A percentile compares a stretch with the other conserved stretches of the same genome.
phyloP scores from a whole-genome alignment of 2,329 filamentous ascomycete genomes.

The Penicillium occitanis region DNA sequence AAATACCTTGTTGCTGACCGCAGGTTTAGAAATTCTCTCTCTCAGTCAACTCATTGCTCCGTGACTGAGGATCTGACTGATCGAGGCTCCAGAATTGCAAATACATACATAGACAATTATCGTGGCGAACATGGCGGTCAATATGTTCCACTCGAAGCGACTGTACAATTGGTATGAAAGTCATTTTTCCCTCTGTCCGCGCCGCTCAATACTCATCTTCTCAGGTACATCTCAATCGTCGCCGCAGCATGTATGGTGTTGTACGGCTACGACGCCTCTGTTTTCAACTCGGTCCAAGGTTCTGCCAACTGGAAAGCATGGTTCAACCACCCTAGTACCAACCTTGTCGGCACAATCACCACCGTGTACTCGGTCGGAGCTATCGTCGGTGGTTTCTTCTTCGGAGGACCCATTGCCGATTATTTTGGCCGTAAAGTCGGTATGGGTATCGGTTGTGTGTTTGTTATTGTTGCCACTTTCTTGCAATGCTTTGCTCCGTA shows the following conservation, averaged over 20 bases:
- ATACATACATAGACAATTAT: not conserved
- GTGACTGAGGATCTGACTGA: not conserved
- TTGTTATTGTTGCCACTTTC: slow-evolving; percentile 67
- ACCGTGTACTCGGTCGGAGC: slow-evolving; percentile 70
- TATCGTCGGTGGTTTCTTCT: slow-evolving; percentile 68
- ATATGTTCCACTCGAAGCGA: slow-evolving; percentile 11
- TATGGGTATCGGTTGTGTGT: slow-evolving; percentile 63
- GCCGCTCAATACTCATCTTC: not conserved
- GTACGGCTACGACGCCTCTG: slow-evolving; percentile 72
- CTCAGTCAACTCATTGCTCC: not conserved
- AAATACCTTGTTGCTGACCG: not conserved
- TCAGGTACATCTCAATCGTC: slow-evolving; percentile 65
- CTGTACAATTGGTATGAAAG: slow-evolving; percentile 17
- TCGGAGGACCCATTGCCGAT: slow-evolving; percentile 65
- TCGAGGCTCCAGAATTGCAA: not conserved
- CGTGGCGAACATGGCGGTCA: not conserved
- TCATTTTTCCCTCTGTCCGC: too few species aligned
- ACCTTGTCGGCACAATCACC: slow-evolving; percentile 60
- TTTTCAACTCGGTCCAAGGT: slow-evolving; percentile 70
- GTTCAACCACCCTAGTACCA: slow-evolving; percentile 52
- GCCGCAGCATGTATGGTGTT: slow-evolving; percentile 73
- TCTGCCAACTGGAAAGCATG: slow-evolving; percentile 66
- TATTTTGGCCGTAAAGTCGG: slow-evolving; percentile 62
- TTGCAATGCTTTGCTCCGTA: slow-evolving; percentile 65
- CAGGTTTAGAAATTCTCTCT: not conserved